Percentiles rank a stretch among this genome's conserved stretches.
Evolutionary conservation across 176 grass and related monocot species (phyloP).

Genomic region (Juncus effusus): DNA sequence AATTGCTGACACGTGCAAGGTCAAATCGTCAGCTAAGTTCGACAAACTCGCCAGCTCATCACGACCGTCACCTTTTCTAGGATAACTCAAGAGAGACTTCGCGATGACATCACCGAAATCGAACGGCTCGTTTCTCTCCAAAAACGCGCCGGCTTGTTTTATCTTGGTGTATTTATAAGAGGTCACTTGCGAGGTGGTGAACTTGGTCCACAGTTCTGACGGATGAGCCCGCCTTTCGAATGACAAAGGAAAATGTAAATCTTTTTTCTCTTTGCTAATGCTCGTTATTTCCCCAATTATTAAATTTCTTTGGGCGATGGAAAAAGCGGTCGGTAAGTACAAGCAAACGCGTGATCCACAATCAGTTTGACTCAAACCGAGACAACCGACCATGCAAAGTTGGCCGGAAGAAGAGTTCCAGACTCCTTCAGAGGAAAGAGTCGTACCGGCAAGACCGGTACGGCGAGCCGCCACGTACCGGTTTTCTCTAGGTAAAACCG

Average conservation of each 20-base stretch:
- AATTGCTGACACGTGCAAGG: constrained; percentile 41
- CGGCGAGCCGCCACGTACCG: constrained; percentile 39
- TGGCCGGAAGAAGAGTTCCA: constrained; percentile 63
- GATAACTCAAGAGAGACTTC: constrained; percentile 85
- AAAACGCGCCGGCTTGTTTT: constrained; percentile 42
- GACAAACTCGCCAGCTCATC: constrained; percentile 31
- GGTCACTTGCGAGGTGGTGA: constrained; percentile 33
- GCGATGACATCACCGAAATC: constrained; percentile 50
- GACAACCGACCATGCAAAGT: constrained; percentile 92
- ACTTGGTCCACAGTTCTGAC: constrained; percentile 42
- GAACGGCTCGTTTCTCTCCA: constrained; percentile 58
- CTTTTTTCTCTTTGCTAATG: constrained; percentile 20
- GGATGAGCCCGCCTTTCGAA: constrained; percentile 46
- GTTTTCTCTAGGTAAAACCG: constrained; percentile 45
- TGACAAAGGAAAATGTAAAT: constrained; percentile 36
- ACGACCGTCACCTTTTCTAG: constrained; percentile 23
- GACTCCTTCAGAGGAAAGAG: constrained; percentile 62
- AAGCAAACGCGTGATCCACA: constrained; percentile 71
- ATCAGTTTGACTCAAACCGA: constrained; percentile 28
- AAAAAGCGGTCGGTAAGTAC: constrained; percentile 61
- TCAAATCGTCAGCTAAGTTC: constrained; percentile 47
- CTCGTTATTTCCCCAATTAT: constrained; percentile 55
- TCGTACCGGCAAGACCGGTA: constrained; percentile 51
- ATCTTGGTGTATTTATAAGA: constrained; percentile 54
- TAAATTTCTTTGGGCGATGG: constrained; percentile 47